Evolutionary conservation across 1,139 yeast genomes (phyloP), one percentile per base, ranked within the genome.

Genomic region (Yamadazyma dushanensis): DNA sequence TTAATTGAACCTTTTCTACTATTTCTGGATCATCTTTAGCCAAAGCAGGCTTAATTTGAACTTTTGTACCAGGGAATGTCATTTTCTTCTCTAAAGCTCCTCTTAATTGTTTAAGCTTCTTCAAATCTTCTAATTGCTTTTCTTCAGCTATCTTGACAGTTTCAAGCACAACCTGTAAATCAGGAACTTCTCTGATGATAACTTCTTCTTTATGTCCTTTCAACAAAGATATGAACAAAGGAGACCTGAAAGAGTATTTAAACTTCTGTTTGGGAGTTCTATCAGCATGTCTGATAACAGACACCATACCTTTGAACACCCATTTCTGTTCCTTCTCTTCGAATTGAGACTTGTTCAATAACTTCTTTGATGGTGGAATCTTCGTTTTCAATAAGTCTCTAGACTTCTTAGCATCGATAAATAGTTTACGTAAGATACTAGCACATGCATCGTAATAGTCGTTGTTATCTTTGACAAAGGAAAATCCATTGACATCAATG

Each of bases 231-330:
- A 89, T 82, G 53, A 94, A 94, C 9, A 88, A 73, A 9, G 89
- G 90, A 2, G 95, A 82, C 50, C 84, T 82, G 67, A 94, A 94
- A 0, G 97, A 89, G 60, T 88, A 94, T 57, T 94, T 94, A 69
- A 94, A 88, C 57, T 94, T 94, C 62, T 94, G 98, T 57, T 94
- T 94, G n/a, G 98, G 98, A 0, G 98, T 94, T 57, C 99, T 79
- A 58, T 94, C 99, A 4, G 98, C 98, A 61, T 94, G 99, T 52
- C 99, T 79, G 37, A 94, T 83, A 22, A 92, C 95, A 20, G 85
- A 77, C 8, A 92, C 96, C 65, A 86, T 70, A 7, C 97, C 97
- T 60, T 94, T 94, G 59, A 92, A 83, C 4, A 86, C 88, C 99
- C 99, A 94, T 59, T 92, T 92, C 57, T 90, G 97, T 50, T 85